Conservation (phyloP, 306 rosid species). For the Arachis hypogaea region DNA sequence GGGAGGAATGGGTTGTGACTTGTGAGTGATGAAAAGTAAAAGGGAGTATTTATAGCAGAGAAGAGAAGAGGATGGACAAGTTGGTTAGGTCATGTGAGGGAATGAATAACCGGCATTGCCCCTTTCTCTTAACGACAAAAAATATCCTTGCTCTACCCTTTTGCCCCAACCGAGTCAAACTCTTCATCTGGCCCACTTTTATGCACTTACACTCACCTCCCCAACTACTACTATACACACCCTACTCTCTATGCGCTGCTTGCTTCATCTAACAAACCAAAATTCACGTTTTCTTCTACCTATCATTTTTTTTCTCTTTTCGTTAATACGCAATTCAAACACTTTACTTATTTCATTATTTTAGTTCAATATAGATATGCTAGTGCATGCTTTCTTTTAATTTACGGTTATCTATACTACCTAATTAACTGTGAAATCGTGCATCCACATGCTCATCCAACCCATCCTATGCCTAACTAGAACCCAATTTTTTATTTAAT, state of each 20-base stretch:
- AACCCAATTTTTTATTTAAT: too few species aligned
- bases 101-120: slow-evolving; percentile 9
- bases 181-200: background rate
- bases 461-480: background rate
- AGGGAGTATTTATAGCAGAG: slow-evolving; percentile 24
- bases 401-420: background rate
- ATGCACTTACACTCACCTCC: too few species aligned
- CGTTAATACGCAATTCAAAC: too few species aligned
- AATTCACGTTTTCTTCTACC: too few species aligned
- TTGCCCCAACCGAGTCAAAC: slow-evolving; percentile 39
- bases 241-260: too few species aligned
- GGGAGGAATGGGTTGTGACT: background rate
- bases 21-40: slow-evolving; percentile 15
- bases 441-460: slow-evolving; percentile 25
- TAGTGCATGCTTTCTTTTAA: background rate
- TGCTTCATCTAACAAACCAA: too few species aligned
- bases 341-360: too few species aligned
- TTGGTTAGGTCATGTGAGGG: slow-evolving; percentile 32
- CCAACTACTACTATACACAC: too few species aligned
- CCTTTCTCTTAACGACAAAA: slow-evolving; percentile 32
- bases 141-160: background rate
- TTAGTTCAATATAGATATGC: too few species aligned
- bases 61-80: background rate
- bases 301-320: too few species aligned
- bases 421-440: slow-evolving; percentile 20